A percentile compares a stretch with the other conserved stretches of the same genome.
These are phyloP conservation scores for Wallacemonas sp. DNA, from an alignment of 208 protist genomes.

Conservation along the genomic window DNA sequence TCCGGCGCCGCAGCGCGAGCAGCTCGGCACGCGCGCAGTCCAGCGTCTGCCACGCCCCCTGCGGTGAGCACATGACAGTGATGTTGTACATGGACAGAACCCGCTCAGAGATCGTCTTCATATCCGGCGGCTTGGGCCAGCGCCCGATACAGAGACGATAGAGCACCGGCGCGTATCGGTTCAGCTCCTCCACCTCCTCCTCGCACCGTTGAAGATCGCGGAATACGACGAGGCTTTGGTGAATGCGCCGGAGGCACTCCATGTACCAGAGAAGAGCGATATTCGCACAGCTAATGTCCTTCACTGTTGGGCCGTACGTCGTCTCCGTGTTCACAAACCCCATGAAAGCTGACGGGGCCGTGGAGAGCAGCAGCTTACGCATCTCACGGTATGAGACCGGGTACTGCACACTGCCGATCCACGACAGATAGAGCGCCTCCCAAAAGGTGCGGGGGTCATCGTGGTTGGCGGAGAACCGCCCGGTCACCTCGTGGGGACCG, in stretches of 20 bases:
- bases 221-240: conserved; percentile 35
- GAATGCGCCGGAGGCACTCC: conserved; percentile 39
- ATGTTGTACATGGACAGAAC: conserved; percentile 21
- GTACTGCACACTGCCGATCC: conserved; percentile 29
- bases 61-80: conserved; percentile 26
- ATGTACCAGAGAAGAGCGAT: conserved; percentile 61
- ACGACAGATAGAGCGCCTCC: conserved; percentile 37
- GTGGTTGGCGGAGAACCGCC: conserved; percentile 3
- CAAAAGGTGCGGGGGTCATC: conserved; percentile 20
- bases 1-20: conserved; percentile 20
- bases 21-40: conserved; percentile 30
- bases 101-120: conserved; percentile 13
- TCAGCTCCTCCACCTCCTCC: conserved; percentile 39
- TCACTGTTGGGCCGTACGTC: conserved; percentile 21
- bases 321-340: conserved; percentile 21
- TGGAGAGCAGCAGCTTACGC: conserved; percentile 34
- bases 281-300: conserved; percentile 32
- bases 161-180: conserved; percentile 28
- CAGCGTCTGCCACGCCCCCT: conserved; percentile 35
- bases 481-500: background rate
- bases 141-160: conserved; percentile 39
- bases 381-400: conserved; percentile 33
- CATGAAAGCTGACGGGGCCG: conserved; percentile 29
- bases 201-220: conserved; percentile 47
- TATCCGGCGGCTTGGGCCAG: conserved; percentile 29